A percentile compares a stretch with the other conserved stretches of the same genome.
Evolutionary conservation across 2,329 filamentous ascomycete species (phyloP).

Genomic region (Pleoardoris graminearum): DNA sequence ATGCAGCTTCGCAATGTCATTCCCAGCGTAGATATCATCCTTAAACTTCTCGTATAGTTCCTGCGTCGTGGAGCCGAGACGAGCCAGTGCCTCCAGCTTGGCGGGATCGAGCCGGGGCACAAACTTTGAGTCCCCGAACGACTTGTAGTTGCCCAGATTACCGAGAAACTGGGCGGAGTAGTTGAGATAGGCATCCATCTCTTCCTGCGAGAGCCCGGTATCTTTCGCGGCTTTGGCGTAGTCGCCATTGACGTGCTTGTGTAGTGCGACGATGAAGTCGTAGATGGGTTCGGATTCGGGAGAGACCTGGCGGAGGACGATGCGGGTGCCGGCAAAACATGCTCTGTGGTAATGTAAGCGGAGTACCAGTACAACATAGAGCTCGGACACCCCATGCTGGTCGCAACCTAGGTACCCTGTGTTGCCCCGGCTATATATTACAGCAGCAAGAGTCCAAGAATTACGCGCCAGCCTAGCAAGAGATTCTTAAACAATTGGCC

Average conservation of each 20-base stretch:
- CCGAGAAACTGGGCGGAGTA: slow-evolving; percentile 54
- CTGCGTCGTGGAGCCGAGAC: slow-evolving; percentile 44
- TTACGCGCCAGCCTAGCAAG: no score
- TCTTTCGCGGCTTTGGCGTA: slow-evolving; percentile 52
- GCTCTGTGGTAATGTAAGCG: slow-evolving; percentile 37
- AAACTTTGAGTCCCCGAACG: slow-evolving; percentile 56
- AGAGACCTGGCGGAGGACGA: slow-evolving; percentile 58
- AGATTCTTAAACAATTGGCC: no score
- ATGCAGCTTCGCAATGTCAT: slow-evolving; percentile 49
- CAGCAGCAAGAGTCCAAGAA: no score
- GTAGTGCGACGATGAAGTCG: slow-evolving; percentile 58
- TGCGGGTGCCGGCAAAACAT: slow-evolving; percentile 54
- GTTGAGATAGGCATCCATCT: slow-evolving; percentile 44
- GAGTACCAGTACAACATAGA: background rate
- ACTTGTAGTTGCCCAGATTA: slow-evolving; percentile 60
- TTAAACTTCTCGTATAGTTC: slow-evolving; percentile 51
- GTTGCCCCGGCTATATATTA: no score
- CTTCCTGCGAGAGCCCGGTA: slow-evolving; percentile 46
- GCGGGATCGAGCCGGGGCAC: slow-evolving; percentile 52
- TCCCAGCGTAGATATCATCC: slow-evolving; percentile 50
- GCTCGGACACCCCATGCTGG: no score
- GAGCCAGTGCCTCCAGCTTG: slow-evolving; percentile 51
- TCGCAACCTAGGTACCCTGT: no score
- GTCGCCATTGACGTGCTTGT: slow-evolving; percentile 53
- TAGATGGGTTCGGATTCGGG: slow-evolving; percentile 57